A percentile compares a stretch with the other conserved stretches of the same genome.
Conservation (phyloP, 371 early-diverging fungal species). For the Amoeboaphelidium protococcarum region DNA sequence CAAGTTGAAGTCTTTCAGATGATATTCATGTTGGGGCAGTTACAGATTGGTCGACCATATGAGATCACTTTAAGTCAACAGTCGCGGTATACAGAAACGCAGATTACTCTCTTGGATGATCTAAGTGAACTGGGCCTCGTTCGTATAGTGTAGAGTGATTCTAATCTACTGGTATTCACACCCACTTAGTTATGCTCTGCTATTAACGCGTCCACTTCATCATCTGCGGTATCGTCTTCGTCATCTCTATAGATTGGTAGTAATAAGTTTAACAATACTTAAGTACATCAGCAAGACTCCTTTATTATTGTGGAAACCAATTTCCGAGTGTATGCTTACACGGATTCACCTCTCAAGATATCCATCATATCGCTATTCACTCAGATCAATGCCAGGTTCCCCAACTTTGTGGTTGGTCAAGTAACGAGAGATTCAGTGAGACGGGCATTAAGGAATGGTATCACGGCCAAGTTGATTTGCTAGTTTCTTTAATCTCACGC, state of each 20-base stretch:
- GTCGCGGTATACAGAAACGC: slow-evolving; percentile 60
- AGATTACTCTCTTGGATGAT: slow-evolving; percentile 58
- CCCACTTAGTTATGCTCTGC: no score
- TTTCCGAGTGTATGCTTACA: slow-evolving; percentile 83
- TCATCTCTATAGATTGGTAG: no score
- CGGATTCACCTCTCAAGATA: slow-evolving; percentile 87
- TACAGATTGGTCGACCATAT: no score
- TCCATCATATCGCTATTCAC: slow-evolving; percentile 86
- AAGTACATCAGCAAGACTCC: slow-evolving; percentile 37
- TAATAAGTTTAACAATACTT: neutral
- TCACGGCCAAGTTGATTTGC: slow-evolving; percentile 88
- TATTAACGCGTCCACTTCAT: no score
- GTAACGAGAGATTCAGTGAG: slow-evolving; percentile 78
- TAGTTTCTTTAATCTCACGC: slow-evolving; percentile 65
- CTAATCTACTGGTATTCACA: neutral
- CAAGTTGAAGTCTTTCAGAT: slow-evolving; percentile 66
- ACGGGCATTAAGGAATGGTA: slow-evolving; percentile 68
- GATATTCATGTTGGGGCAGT: no score
- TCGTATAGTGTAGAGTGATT: slow-evolving; percentile 43
- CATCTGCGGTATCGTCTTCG: no score
- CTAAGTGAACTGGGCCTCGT: slow-evolving; percentile 64
- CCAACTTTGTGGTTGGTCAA: slow-evolving; percentile 78
- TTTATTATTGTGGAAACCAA: slow-evolving; percentile 73
- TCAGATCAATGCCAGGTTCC: slow-evolving; percentile 50
- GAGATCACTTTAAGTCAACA: no score